Conservation (phyloP, 805 yeast species). For the Kodamaea leandrae region DNA sequence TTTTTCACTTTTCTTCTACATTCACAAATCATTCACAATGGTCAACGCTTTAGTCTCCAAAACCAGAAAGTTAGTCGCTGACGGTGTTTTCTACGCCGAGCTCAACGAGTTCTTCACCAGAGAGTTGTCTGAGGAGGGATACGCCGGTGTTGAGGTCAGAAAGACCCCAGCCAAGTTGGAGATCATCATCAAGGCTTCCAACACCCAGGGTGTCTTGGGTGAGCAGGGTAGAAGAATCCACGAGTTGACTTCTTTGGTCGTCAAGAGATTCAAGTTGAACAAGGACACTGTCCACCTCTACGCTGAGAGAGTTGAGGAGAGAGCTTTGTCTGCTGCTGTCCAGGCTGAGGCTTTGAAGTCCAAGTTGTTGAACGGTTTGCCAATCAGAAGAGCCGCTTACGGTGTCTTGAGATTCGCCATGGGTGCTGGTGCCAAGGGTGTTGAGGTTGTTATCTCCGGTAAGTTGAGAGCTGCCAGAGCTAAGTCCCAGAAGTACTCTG, state of each 20-base stretch:
- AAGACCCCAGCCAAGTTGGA: slow-evolving; percentile 97
- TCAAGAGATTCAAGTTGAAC: slow-evolving; percentile 96
- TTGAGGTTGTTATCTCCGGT: slow-evolving; percentile 99
- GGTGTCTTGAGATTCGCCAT: slow-evolving; percentile 99
- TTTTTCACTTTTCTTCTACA: slow-evolving; percentile 4
- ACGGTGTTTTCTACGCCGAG: slow-evolving; percentile 99
- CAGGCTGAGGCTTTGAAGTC: slow-evolving; percentile 99
- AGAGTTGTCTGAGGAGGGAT: slow-evolving; percentile 99
- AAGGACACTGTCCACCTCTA: slow-evolving; percentile 90
- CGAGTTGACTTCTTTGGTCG: slow-evolving; percentile 95
- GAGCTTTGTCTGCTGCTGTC: slow-evolving; percentile 99
- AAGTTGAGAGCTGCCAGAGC: slow-evolving; percentile 99
- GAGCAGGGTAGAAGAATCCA: slow-evolving; percentile 99
- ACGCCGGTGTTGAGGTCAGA: slow-evolving; percentile 99
- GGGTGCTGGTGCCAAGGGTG: slow-evolving; percentile 99
- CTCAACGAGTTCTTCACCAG: slow-evolving; percentile 99
- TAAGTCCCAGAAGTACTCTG: slow-evolving; percentile 99
- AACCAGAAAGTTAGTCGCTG: slow-evolving; percentile 99
- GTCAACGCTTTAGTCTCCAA: slow-evolving; percentile 66
- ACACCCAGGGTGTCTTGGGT: slow-evolving; percentile 98
- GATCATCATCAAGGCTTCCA: slow-evolving; percentile 97
- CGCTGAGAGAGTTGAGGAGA: slow-evolving; percentile 99
- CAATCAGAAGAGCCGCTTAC: slow-evolving; percentile 99
- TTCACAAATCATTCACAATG: slow-evolving; percentile 17
- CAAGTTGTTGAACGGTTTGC: slow-evolving; percentile 97